A percentile compares a stretch with the other conserved stretches of the same genome.
These are phyloP conservation scores for Torulaspora microellipsoides DNA, from an alignment of 805 yeast genomes.

Conservation along the genomic window DNA sequence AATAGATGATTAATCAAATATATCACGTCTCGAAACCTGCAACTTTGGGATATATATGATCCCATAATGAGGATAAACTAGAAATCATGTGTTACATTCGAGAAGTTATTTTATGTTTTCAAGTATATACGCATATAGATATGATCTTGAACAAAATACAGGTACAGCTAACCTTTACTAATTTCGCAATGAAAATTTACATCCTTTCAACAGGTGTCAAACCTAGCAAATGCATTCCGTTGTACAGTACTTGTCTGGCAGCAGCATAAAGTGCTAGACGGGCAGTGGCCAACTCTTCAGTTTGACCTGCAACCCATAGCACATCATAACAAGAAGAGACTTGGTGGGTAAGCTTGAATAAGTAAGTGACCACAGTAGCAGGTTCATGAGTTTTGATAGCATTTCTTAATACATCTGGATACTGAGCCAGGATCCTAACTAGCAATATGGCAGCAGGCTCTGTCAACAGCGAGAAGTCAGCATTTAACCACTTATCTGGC, in stretches of 20 bases:
- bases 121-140: too few relatives aligned
- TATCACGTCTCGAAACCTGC: too few relatives aligned
- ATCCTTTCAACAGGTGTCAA: conserved; percentile 98
- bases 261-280: conserved; percentile 87
- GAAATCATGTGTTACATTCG: too few relatives aligned
- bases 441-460: conserved; percentile 70
- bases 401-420: conserved; percentile 82
- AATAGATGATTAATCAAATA: too few relatives aligned
- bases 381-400: conserved; percentile 88
- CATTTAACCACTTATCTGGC: conserved; percentile 40
- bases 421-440: conserved; percentile 76
- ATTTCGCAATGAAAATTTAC: conserved; percentile 41
- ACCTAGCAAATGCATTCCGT: conserved; percentile 87
- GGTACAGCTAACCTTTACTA: neutral
- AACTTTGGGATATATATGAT: too few relatives aligned
- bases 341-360: conserved; percentile 87
- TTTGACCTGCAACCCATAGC: conserved; percentile 96
- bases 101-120: too few relatives aligned
- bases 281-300: conserved; percentile 77
- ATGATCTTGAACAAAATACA: too few relatives aligned
- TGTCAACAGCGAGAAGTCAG: conserved; percentile 56
- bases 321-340: conserved; percentile 95
- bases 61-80: too few relatives aligned
- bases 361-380: conserved; percentile 86
- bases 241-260: conserved; percentile 82